phyloP scores from a whole-genome alignment of 108 stramenopile genomes.

The Skeletonema marinoi region DNA sequence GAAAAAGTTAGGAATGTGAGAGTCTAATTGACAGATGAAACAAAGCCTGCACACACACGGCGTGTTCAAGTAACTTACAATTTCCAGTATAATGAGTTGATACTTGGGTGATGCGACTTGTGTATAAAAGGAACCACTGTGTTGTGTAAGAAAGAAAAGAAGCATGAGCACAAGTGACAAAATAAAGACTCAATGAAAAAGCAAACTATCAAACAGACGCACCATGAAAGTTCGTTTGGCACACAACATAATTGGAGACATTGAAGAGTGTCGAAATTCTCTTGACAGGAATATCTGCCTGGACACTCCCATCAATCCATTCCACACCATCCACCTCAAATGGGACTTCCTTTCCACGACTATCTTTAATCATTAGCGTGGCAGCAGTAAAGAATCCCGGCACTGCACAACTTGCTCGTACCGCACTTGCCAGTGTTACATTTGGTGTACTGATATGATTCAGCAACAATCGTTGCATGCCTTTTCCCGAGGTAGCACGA shows the following conservation, averaged over 20 bases:
- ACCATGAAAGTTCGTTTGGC: slow-evolving; percentile 92
- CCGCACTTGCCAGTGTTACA: slow-evolving; percentile 87
- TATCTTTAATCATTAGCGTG: slow-evolving; percentile 85
- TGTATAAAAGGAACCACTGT: slow-evolving; percentile 83
- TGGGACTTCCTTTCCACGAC: slow-evolving; percentile 73
- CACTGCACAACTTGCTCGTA: slow-evolving; percentile 89
- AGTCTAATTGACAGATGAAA: slow-evolving; percentile 64
- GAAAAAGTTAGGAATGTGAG: not conserved
- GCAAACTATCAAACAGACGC: not conserved
- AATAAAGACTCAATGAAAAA: not conserved
- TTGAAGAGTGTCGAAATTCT: slow-evolving; percentile 91
- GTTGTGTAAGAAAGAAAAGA: not conserved
- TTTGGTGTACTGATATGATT: slow-evolving; percentile 95
- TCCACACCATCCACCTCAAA: slow-evolving; percentile 96
- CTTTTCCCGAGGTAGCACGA: slow-evolving; percentile 70
- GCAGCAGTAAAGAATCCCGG: slow-evolving; percentile 92
- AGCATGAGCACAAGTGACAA: not conserved
- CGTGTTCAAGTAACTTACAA: not conserved
- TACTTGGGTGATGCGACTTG: slow-evolving; percentile 84
- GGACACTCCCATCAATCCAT: slow-evolving; percentile 94
- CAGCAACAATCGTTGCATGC: slow-evolving; percentile 83
- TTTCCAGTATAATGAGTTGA: slow-evolving; percentile 20
- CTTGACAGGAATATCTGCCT: slow-evolving; percentile 93
- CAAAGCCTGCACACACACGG: not conserved
- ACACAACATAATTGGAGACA: slow-evolving; percentile 88